Conservation (phyloP, 2,329 filamentous ascomycete species). For the Cercospora sp. region DNA sequence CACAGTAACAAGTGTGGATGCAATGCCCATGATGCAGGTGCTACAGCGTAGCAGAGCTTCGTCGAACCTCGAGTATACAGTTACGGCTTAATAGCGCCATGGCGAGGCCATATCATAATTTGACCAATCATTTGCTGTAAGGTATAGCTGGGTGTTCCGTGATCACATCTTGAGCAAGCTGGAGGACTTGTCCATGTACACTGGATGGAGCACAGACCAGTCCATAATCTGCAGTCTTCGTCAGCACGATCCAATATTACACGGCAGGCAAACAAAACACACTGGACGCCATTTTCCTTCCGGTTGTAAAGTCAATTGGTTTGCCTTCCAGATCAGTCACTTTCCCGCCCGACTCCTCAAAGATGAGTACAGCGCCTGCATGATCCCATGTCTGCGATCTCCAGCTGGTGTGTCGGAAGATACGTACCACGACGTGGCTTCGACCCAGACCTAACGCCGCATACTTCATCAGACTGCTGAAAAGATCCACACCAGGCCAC, state of each 20-base stretch:
- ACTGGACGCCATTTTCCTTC: conserved; percentile 31
- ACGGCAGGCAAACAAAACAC: background rate
- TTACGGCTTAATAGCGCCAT: background rate
- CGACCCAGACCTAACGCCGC: conserved; percentile 28
- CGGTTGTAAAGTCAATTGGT: conserved; percentile 47
- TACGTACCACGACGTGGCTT: conserved; percentile 26
- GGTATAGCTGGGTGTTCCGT: conserved; percentile 11
- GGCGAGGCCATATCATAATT: background rate
- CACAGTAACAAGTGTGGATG: background rate
- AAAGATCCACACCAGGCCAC: conserved; percentile 54
- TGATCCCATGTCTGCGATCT: conserved; percentile 54
- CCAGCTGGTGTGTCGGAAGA: conserved; percentile 31
- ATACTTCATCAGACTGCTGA: conserved; percentile 53
- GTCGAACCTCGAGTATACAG: background rate
- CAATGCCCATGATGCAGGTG: background rate
- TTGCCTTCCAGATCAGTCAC: conserved; percentile 55
- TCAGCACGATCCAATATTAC: conserved; percentile 11
- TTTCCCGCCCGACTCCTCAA: conserved; percentile 45
- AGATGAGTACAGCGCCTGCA: conserved; percentile 45
- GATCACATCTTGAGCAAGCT: conserved; percentile 24
- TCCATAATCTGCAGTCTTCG: conserved; percentile 23
- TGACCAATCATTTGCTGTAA: conserved; percentile 13
- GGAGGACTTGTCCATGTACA: conserved; percentile 27
- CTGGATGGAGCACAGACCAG: conserved; percentile 28
- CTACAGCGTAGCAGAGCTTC: background rate